Evolutionary conservation across 2,329 filamentous ascomycete species (phyloP).

Genomic region (Colletotrichum ledebouriae): DNA sequence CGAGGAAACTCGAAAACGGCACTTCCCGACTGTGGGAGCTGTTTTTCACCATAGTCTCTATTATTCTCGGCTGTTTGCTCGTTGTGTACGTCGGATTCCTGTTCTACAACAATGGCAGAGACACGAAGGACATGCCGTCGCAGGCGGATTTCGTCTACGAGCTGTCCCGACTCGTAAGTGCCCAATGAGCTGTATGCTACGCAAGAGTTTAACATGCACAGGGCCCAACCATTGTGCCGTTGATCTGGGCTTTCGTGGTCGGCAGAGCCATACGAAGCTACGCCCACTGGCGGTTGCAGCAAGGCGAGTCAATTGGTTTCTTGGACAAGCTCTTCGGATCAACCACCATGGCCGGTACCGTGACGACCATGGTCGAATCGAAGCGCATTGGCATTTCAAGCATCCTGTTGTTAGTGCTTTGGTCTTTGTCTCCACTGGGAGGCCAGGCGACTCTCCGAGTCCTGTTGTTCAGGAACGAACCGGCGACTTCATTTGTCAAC

Average conservation of each 20-base stretch:
- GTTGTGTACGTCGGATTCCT: constrained; percentile 1
- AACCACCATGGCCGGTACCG: constrained; percentile 8
- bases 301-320: constrained; percentile 5
- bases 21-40: constrained; percentile 4
- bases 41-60: neutral
- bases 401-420: constrained; percentile 1
- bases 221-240: constrained; percentile 8
- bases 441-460: constrained; percentile 16
- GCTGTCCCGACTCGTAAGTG: constrained; percentile 1
- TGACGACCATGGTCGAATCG: constrained; percentile 13
- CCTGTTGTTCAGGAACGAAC: constrained; percentile 6
- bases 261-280: constrained; percentile 8
- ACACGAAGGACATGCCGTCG: neutral
- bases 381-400: neutral
- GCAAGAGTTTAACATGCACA: neutral
- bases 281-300: constrained; percentile 21
- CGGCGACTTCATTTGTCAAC: neutral
- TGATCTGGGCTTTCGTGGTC: constrained; percentile 13
- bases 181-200: neutral
- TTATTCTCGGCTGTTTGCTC: constrained; percentile 6
- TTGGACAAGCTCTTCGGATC: constrained; percentile 16
- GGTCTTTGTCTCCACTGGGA: constrained; percentile 13
- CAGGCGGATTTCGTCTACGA: neutral
- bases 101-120: constrained; percentile 1
- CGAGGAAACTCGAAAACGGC: neutral